Base-by-base conservation (phyloP, 1,284 basidiomycete species). In the Austroboletus novae-zelandiae region DNA sequence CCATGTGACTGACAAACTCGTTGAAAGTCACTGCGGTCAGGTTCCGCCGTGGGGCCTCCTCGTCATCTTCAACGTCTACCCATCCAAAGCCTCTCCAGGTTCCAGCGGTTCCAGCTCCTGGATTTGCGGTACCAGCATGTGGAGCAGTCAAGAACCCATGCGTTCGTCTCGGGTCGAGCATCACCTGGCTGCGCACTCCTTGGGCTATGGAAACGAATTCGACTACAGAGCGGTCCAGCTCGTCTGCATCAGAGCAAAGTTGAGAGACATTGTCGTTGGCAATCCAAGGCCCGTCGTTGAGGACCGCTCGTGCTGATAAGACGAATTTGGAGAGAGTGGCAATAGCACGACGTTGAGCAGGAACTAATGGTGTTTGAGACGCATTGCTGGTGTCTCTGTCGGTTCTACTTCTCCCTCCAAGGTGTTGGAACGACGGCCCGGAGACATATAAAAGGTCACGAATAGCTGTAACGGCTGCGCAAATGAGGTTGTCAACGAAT, bases 241-340 rank as follows among this genome's bases (percentile, higher is more conserved):
- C 64, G 15, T 62, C 55, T 0, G 67, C 64, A 36, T 69, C 64
- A 5, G 40, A 48, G n/a, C 47, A 53, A 40, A 69, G 62, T 30
- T 66, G 63, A 1, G 53, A 57, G 2, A 67, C 54, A 17, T 45
- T 51, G 23, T 64, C 57, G 15, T 29, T 52, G 9, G 36, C 23
- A 13, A 32, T 55, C 67, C 68, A 68, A 1, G 66, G 63, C 1
- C 54, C 64, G 44, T 66, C 61, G 15, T 66, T 66, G n/a, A 66
- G 51, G 40, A 62, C 57, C 9, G 70, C 69, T 6, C 62, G 59
- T 2, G 65, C 70, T 2, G 67, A 69, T 13, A 70, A 47, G 18
- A 71, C 60, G 34, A 69, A 69, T 49, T 71, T 69, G 37, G 67
- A 69, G 23, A 71, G 62, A 2, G 69, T 69, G 3, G 70, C 67